Evolutionary conservation across 306 rosid species (phyloP).

Genomic region (Prunus dulcis): DNA sequence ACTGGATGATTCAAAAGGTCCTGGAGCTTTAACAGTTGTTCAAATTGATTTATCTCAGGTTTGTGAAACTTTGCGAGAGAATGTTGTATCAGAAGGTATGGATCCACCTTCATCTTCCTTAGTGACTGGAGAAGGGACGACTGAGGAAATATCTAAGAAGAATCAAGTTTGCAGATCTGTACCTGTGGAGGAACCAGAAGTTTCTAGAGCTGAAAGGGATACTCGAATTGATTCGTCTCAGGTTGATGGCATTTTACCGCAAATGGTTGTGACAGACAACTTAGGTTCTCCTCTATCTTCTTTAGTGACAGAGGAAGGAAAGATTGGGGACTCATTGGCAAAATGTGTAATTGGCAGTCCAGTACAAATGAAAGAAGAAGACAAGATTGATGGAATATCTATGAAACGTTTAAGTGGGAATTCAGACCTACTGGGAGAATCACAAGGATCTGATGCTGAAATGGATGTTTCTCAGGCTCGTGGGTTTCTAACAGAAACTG

Average conservation of each 20-base stretch:
- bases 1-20: slow-evolving; percentile 4
- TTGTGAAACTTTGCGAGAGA: slow-evolving; percentile 12
- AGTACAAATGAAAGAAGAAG: slow-evolving; percentile 5
- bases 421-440: not conserved
- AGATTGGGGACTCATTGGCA: slow-evolving; percentile 1
- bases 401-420: not conserved
- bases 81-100: not conserved
- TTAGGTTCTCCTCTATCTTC: slow-evolving; percentile 17
- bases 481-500: not conserved
- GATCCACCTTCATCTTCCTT: slow-evolving; percentile 1
- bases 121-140: slow-evolving; percentile 3
- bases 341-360: not conserved
- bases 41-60: slow-evolving; percentile 12
- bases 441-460: slow-evolving; percentile 5
- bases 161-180: not conserved
- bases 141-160: slow-evolving; percentile 6
- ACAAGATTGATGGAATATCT: not conserved
- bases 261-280: not conserved
- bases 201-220: not conserved
- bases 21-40: slow-evolving; percentile 16
- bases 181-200: not conserved
- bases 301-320: slow-evolving; percentile 10
- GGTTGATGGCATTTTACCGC: not conserved
- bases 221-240: not conserved
- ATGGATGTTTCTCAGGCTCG: slow-evolving; percentile 8